Conservation (phyloP, 805 yeast species). For the Metschnikowia peoriensis region DNA sequence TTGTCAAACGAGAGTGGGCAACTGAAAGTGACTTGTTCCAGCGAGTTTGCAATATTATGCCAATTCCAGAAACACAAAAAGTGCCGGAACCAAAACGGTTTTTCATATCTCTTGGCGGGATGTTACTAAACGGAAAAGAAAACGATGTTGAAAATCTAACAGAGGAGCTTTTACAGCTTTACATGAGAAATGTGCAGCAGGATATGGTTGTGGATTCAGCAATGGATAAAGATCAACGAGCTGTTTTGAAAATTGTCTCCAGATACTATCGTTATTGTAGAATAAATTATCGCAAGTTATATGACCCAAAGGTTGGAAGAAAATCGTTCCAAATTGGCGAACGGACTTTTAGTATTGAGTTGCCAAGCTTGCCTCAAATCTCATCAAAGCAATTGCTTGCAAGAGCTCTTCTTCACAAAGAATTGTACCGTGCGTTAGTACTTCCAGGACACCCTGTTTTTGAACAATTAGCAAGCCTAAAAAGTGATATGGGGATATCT, state of each 20-base stretch:
- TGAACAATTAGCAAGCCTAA: slow-evolving; percentile 16
- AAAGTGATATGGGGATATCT: slow-evolving; percentile 21
- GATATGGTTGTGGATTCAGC: slow-evolving; percentile 9
- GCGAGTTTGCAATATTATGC: neutral
- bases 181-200: slow-evolving; percentile 22
- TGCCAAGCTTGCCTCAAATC: slow-evolving; percentile 37
- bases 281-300: slow-evolving; percentile 25
- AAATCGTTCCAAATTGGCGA: slow-evolving; percentile 1
- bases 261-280: slow-evolving; percentile 25
- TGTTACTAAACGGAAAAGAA: slow-evolving; percentile 23
- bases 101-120: slow-evolving; percentile 27
- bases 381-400: slow-evolving; percentile 28
- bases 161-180: slow-evolving; percentile 32
- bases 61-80: slow-evolving; percentile 1
- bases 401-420: slow-evolving; percentile 39
- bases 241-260: slow-evolving; percentile 20
- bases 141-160: slow-evolving; percentile 23
- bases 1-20: slow-evolving; percentile 29
- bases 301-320: slow-evolving; percentile 12
- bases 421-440: slow-evolving; percentile 31
- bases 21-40: slow-evolving; percentile 11
- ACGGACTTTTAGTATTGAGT: slow-evolving; percentile 17
- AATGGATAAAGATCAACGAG: slow-evolving; percentile 6
- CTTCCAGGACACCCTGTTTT: slow-evolving; percentile 29
- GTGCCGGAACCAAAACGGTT: slow-evolving; percentile 21